Conservation (phyloP, 2,329 filamentous ascomycete genomes). For the Aspergillus carbonarius region DNA sequence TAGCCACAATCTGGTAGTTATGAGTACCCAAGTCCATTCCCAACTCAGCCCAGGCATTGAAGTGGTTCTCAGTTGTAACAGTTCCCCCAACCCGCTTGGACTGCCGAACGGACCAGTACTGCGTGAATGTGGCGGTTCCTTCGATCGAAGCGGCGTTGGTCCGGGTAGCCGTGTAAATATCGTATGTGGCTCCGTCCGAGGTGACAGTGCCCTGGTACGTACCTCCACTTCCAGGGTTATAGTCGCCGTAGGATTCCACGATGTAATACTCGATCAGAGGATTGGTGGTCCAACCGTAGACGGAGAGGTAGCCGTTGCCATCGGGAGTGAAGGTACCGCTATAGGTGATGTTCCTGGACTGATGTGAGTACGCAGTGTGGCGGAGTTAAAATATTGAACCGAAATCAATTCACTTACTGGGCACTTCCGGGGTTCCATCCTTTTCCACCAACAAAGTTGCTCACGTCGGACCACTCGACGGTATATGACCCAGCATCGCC, state of each 20-base stretch:
- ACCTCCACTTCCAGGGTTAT: constrained; percentile 30
- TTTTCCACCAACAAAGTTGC: constrained; percentile 59
- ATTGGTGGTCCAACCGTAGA: constrained; percentile 45
- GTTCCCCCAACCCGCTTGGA: constrained; percentile 36
- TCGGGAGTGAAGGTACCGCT: constrained; percentile 29
- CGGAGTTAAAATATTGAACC: neutral
- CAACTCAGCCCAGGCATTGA: constrained; percentile 34
- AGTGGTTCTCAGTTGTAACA: constrained; percentile 39
- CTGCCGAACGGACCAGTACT: constrained; percentile 45
- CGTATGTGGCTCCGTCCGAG: constrained; percentile 39
- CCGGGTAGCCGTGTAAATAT: constrained; percentile 39
- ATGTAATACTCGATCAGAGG: constrained; percentile 42
- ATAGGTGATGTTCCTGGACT: constrained; percentile 28
- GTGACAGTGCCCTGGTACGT: constrained; percentile 35
- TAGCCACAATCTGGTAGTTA: constrained; percentile 45
- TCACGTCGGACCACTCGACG: constrained; percentile 47
- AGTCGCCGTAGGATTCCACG: constrained; percentile 35
- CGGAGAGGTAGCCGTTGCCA: constrained; percentile 35
- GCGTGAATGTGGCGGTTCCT: constrained; percentile 43
- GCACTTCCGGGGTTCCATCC: constrained; percentile 57
- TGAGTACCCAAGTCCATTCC: constrained; percentile 35
- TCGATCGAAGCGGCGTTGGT: constrained; percentile 42
- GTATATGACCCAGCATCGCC: constrained; percentile 46
- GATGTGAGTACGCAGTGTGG: neutral
- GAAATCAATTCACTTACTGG: constrained; percentile 39